These are phyloP conservation scores for Gracilaria caudata DNA, from an alignment of 23 red algal genomes.

Conservation along the genomic window DNA sequence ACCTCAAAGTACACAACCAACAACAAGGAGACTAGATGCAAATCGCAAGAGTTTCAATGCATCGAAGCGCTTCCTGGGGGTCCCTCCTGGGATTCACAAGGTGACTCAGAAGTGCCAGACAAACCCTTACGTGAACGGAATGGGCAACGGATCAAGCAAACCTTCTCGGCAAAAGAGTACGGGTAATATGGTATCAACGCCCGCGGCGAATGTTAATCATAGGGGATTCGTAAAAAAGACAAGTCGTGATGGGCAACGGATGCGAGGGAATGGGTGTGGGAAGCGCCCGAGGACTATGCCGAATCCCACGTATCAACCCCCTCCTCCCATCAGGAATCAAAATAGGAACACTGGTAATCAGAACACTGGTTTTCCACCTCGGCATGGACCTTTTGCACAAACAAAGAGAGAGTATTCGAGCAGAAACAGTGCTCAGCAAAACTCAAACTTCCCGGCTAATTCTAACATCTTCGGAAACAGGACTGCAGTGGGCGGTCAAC, in stretches of 20 bases:
- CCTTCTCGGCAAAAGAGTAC: neutral
- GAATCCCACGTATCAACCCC: neutral
- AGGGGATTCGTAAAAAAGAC: conserved; percentile 23
- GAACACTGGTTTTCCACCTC: neutral
- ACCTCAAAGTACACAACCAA: neutral
- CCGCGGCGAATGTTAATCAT: neutral
- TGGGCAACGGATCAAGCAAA: neutral
- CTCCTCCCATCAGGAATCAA: neutral
- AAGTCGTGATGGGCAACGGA: neutral
- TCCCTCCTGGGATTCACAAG: neutral
- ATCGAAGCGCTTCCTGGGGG: neutral
- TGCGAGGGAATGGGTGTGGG: neutral
- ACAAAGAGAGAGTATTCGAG: neutral
- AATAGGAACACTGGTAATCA: neutral
- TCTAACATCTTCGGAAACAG: neutral
- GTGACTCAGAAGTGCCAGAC: neutral
- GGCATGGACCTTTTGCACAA: neutral
- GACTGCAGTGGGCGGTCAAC: neutral
- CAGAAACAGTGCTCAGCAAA: neutral
- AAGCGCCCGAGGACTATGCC: neutral
- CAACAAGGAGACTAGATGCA: neutral
- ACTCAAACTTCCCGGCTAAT: neutral
- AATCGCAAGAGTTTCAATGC: neutral
- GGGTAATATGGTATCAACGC: neutral
- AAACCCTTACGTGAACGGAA: neutral